Evolutionary conservation across 2,329 filamentous ascomycete genomes (phyloP).

Genomic region (Aquanectria penicillioides): DNA sequence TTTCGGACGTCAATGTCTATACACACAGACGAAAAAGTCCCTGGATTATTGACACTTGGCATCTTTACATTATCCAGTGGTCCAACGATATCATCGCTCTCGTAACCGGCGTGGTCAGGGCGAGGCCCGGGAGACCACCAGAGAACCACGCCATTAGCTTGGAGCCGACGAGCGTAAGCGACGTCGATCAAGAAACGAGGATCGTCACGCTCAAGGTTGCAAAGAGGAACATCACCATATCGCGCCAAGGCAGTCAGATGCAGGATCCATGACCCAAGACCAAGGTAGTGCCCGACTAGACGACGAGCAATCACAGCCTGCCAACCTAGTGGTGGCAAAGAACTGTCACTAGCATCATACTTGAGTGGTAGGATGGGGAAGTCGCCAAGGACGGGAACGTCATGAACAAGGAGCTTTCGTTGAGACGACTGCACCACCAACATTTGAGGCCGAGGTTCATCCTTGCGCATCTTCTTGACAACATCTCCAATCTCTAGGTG

Average conservation of each 20-base stretch:
- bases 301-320: slow-evolving; percentile 88
- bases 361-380: slow-evolving; percentile 85
- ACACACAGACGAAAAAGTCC: slow-evolving; percentile 94
- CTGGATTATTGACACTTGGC: slow-evolving; percentile 92
- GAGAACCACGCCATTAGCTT: slow-evolving; percentile 90
- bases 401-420: slow-evolving; percentile 80
- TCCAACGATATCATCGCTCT: slow-evolving; percentile 88
- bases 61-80: slow-evolving; percentile 88
- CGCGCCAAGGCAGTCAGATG: slow-evolving; percentile 88
- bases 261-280: slow-evolving; percentile 90
- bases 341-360: slow-evolving; percentile 84
- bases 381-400: slow-evolving; percentile 84
- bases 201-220: slow-evolving; percentile 94
- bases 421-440: slow-evolving; percentile 93
- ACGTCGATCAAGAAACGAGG: slow-evolving; percentile 96
- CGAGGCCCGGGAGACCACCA: slow-evolving; percentile 94
- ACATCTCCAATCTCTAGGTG: slow-evolving; percentile 88
- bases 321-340: slow-evolving; percentile 92
- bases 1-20: slow-evolving; percentile 96
- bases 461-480: slow-evolving; percentile 89
- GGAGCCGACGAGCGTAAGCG: slow-evolving; percentile 88
- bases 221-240: slow-evolving; percentile 94
- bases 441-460: slow-evolving; percentile 82
- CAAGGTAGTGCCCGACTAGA: slow-evolving; percentile 88
- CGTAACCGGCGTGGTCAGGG: slow-evolving; percentile 95